These are phyloP conservation scores for Tilletiopsis washingtonensis DNA, from an alignment of 1,284 basidiomycete genomes.

Conservation along the genomic window DNA sequence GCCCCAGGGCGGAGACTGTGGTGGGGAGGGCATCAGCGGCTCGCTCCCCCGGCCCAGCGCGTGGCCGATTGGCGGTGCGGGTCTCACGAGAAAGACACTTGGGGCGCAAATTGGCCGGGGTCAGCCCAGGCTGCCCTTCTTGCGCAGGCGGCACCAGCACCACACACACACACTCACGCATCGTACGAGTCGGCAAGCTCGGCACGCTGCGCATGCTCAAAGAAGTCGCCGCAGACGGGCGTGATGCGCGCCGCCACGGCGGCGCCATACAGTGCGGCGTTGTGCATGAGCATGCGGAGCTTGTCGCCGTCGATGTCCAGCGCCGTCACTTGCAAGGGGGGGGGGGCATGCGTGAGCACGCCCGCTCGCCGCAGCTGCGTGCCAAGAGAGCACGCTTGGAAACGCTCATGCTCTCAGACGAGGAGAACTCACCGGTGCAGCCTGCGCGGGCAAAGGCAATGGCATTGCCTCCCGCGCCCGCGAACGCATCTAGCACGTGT, in stretches of 20 bases:
- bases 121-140: no score
- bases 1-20: slow-evolving; percentile 39
- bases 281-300: slow-evolving; percentile 78
- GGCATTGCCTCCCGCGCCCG: slow-evolving; percentile 93
- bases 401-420: neutral
- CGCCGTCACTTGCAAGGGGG: slow-evolving; percentile 66
- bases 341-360: neutral
- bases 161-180: neutral
- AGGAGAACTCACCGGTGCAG: slow-evolving; percentile 53
- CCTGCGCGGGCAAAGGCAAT: slow-evolving; percentile 95
- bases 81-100: slow-evolving; percentile 4
- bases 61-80: neutral
- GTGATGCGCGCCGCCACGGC: slow-evolving; percentile 70
- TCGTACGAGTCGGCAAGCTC: neutral
- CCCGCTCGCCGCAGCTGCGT: neutral
- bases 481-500: slow-evolving; percentile 86
- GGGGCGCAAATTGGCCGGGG: no score
- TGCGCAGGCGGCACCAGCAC: no score
- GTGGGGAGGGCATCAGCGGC: neutral
- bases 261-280: slow-evolving; percentile 81
- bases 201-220: slow-evolving; percentile 57
- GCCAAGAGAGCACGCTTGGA: no score
- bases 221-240: slow-evolving; percentile 80
- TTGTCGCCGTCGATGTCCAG: slow-evolving; percentile 77
- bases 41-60: slow-evolving; percentile 7